Percentiles rank a stretch among this genome's conserved stretches.
Conservation (phyloP, 371 early-diverging fungal genomes). For the Mucor racemosus region DNA sequence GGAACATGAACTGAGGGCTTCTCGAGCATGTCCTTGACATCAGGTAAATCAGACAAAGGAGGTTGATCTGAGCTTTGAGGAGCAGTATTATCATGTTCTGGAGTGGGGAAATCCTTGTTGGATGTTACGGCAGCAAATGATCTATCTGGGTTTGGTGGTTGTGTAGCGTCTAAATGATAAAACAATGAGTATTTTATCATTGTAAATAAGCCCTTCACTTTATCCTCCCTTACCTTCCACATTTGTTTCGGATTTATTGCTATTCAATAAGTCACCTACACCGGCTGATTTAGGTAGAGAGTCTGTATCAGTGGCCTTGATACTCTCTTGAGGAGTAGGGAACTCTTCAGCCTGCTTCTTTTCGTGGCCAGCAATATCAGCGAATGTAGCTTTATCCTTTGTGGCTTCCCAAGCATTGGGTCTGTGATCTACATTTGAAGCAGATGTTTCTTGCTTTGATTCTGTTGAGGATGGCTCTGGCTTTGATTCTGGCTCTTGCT, state of each 20-base stretch:
- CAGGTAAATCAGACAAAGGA: slow-evolving; percentile 40
- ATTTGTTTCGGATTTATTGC: not conserved
- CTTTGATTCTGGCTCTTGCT: not conserved
- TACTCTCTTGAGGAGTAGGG: slow-evolving; percentile 38
- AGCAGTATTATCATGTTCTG: slow-evolving; percentile 22
- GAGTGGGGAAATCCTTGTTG: slow-evolving; percentile 41
- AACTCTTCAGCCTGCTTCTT: slow-evolving; percentile 31
- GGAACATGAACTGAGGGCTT: slow-evolving; percentile 44
- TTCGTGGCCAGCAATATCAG: slow-evolving; percentile 36
- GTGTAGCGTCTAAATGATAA: slow-evolving; percentile 21
- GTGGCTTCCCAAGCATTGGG: slow-evolving; percentile 24
- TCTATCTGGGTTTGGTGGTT: slow-evolving; percentile 46
- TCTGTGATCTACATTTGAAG: slow-evolving; percentile 10
- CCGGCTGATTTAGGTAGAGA: slow-evolving; percentile 31
- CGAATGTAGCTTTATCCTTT: slow-evolving; percentile 27
- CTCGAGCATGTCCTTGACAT: slow-evolving; percentile 49
- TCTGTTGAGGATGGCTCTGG: not conserved
- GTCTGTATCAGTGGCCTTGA: slow-evolving; percentile 8
- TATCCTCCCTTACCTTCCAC: slow-evolving; percentile 8
- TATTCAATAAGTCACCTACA: slow-evolving; percentile 36
- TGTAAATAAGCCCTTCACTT: not conserved
- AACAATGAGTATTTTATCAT: not conserved
- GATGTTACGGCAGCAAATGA: slow-evolving; percentile 48
- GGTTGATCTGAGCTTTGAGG: not conserved
- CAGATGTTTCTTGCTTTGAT: not conserved